Evolutionary conservation across 768 basidiomycete genomes (phyloP).

Genomic region (Antrodiella citrinella): DNA sequence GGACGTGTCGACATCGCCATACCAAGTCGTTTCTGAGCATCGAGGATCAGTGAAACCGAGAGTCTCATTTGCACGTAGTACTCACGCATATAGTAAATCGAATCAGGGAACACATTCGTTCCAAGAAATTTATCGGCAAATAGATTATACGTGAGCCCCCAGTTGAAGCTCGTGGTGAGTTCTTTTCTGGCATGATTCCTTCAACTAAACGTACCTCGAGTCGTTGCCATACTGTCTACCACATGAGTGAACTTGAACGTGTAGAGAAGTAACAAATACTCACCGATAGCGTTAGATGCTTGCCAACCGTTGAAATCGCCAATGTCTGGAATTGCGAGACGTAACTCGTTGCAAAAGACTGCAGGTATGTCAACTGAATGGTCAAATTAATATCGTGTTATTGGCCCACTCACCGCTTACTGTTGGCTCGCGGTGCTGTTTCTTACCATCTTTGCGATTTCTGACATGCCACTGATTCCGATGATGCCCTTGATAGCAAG

Average conservation of each 20-base stretch:
- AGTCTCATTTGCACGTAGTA: too few relatives aligned
- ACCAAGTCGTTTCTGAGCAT: not conserved
- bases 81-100: not conserved
- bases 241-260: too few relatives aligned
- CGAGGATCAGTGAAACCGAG: too few relatives aligned
- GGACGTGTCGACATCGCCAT: not conserved
- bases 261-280: not conserved
- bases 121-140: conserved; percentile 52
- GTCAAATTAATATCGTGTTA: too few relatives aligned
- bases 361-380: too few relatives aligned
- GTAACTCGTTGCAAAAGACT: conserved; percentile 27
- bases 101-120: conserved; percentile 36
- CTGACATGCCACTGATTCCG: conserved; percentile 56
- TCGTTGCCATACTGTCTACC: conserved; percentile 47
- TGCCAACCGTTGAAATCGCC: conserved; percentile 20
- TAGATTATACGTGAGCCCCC: conserved; percentile 58
- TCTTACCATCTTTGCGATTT: conserved; percentile 32
- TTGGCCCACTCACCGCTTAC: conserved; percentile 23
- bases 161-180: too few relatives aligned
- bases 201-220: too few relatives aligned
- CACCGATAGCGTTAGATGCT: not conserved
- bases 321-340: conserved; percentile 33
- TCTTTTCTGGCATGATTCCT: too few relatives aligned
- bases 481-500: conserved; percentile 66
- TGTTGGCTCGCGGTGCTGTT: conserved; percentile 11